Evolutionary conservation across 2,329 filamentous ascomycete species (phyloP).

Genomic region (Scytalidium lignicola): DNA sequence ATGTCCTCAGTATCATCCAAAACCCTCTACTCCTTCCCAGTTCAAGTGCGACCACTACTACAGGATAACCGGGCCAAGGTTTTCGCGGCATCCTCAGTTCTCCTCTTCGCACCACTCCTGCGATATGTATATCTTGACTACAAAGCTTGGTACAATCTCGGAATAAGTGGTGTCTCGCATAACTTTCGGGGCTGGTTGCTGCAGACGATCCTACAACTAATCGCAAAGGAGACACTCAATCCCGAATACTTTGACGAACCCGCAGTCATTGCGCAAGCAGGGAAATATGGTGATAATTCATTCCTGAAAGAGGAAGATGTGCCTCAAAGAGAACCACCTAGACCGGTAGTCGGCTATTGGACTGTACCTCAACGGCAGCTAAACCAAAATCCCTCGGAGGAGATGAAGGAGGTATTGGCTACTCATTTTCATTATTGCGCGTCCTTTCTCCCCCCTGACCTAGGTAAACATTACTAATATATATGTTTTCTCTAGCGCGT

Average conservation of each 20-base stretch:
- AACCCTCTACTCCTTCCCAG: no score
- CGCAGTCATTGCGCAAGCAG: neutral
- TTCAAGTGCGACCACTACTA: no score
- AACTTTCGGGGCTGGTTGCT: conserved; percentile 32
- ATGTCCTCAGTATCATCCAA: no score
- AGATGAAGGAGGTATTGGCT: neutral
- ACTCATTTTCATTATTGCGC: neutral
- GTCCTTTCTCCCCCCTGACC: neutral
- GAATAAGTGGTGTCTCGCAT: conserved; percentile 30
- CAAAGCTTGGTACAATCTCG: conserved; percentile 29
- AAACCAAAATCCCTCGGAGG: neutral
- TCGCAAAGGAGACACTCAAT: neutral
- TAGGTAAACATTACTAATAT: neutral
- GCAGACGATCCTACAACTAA: conserved; percentile 13
- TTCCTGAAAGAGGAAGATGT: conserved; percentile 1
- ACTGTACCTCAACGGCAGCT: conserved; percentile 3
- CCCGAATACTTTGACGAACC: neutral
- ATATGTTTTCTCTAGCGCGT: neutral
- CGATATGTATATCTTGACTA: conserved; percentile 25
- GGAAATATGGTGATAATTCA: neutral
- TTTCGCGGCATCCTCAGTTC: neutral
- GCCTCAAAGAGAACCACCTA: neutral
- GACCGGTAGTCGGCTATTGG: conserved; percentile 2
- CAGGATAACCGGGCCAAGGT: neutral
- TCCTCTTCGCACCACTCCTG: conserved; percentile 1